phyloP scores from a whole-genome alignment of 108 stramenopile species.

The Stephanodiscus triporus region DNA sequence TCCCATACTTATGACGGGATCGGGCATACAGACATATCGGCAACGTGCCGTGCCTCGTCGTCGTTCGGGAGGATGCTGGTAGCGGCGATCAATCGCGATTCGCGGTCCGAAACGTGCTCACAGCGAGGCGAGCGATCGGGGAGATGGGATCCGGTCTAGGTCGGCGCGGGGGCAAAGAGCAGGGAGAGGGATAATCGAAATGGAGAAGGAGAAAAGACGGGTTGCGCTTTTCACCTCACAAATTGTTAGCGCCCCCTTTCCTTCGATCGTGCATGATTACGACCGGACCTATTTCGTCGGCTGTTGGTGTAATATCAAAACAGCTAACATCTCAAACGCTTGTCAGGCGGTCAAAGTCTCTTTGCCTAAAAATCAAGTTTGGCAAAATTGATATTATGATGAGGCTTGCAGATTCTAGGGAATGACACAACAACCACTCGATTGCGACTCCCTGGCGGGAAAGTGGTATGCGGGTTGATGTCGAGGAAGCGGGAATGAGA shows the following conservation, averaged over 20 bases:
- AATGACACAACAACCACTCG: too few relatives aligned
- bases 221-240: constrained; percentile 52
- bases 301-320: too few relatives aligned
- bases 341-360: too few relatives aligned
- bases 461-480: too few relatives aligned
- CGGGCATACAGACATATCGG: constrained; percentile 67
- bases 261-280: too few relatives aligned
- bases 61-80: constrained; percentile 51
- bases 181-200: background rate
- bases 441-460: too few relatives aligned
- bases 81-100: constrained; percentile 23
- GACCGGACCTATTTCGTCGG: too few relatives aligned
- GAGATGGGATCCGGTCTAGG: constrained; percentile 69
- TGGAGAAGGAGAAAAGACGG: constrained; percentile 50
- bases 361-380: too few relatives aligned
- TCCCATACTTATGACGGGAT: constrained; percentile 75
- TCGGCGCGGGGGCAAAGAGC: constrained; percentile 18
- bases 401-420: too few relatives aligned
- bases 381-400: too few relatives aligned
- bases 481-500: too few relatives aligned
- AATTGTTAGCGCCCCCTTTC: constrained; percentile 34
- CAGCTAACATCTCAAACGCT: too few relatives aligned
- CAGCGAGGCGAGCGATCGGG: constrained; percentile 65
- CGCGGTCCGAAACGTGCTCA: constrained; percentile 66
- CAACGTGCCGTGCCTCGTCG: constrained; percentile 53